phyloP scores from a whole-genome alignment of 2,329 filamentous ascomycete species.

The Ceratocystis lukuohia region DNA sequence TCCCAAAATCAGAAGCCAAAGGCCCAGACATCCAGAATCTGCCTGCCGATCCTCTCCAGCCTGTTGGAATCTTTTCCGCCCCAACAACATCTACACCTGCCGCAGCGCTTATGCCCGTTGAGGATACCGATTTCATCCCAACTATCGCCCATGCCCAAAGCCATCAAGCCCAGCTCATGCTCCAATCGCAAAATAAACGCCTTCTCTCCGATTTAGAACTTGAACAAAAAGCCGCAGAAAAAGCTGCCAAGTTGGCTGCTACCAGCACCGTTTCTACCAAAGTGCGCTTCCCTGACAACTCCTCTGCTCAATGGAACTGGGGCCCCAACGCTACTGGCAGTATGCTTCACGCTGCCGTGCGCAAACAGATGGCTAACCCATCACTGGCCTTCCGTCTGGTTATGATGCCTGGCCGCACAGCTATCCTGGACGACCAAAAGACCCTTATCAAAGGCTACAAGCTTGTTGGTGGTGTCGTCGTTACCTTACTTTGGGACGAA shows the following conservation, averaged over 20 bases:
- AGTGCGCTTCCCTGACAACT: conserved; percentile 79
- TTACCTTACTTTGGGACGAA: conserved; percentile 65
- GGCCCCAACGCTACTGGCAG: conserved; percentile 53
- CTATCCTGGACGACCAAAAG: conserved; percentile 35
- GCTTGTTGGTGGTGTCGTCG: conserved; percentile 49
- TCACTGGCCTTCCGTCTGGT: conserved; percentile 59
- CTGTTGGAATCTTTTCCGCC: conserved; percentile 63
- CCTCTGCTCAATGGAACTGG: conserved; percentile 60
- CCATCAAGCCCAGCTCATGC: conserved; percentile 54
- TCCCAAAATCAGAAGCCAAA: conserved; percentile 3
- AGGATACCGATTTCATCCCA: conserved; percentile 63
- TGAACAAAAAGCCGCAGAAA: conserved; percentile 52
- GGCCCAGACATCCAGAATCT: neutral
- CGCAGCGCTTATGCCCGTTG: conserved; percentile 51
- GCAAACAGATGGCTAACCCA: conserved; percentile 52
- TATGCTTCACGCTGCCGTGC: conserved; percentile 61
- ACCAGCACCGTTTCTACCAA: conserved; percentile 60
- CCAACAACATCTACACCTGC: conserved; percentile 61
- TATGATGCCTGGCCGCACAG: conserved; percentile 41
- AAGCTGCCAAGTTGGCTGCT: conserved; percentile 50
- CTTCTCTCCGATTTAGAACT: conserved; percentile 74
- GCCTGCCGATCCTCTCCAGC: conserved; percentile 30
- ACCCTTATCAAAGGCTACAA: conserved; percentile 59
- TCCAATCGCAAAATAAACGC: conserved; percentile 55
- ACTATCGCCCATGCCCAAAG: conserved; percentile 63